phyloP scores from a whole-genome alignment of 345 rosid genomes.

The Gossypium turneri region DNA sequence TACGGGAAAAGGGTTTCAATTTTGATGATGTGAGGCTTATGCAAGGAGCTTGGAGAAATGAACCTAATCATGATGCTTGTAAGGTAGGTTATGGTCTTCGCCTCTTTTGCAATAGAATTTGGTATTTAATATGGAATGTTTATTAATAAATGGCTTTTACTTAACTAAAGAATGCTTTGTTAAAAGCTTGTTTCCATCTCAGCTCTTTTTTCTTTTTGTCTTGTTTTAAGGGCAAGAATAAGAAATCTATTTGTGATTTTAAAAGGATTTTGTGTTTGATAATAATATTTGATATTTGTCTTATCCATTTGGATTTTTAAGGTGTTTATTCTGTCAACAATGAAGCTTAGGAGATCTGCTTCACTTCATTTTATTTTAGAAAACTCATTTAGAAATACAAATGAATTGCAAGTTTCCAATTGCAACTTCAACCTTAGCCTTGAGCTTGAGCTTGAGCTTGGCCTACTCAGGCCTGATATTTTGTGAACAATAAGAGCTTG shows the following conservation, averaged over 20 bases:
- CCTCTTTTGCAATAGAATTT: constrained; percentile 2
- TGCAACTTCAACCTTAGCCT: background rate
- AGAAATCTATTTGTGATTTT: background rate
- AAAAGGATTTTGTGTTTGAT: constrained; percentile 2
- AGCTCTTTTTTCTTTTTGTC: background rate
- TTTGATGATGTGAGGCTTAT: constrained; percentile 88
- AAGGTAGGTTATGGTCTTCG: constrained; percentile 46
- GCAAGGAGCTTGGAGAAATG: constrained; percentile 99
- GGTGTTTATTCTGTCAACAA: background rate
- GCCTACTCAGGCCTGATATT: background rate
- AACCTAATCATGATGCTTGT: constrained; percentile 86
- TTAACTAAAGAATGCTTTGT: too few relatives aligned
- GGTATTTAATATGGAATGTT: constrained; percentile 3
- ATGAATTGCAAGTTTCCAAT: background rate
- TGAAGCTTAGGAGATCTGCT: background rate
- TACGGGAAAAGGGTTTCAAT: constrained; percentile 86
- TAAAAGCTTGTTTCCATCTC: background rate
- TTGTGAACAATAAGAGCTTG: background rate
- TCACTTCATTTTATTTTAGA: background rate
- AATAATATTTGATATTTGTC: background rate
- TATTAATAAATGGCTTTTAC: background rate
- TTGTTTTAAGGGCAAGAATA: background rate
- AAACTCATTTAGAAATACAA: background rate
- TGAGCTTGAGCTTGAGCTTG: background rate
- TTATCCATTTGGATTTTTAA: background rate